Conservation (phyloP, 2,329 filamentous ascomycete species). For the Fusarium keratoplasticum region DNA sequence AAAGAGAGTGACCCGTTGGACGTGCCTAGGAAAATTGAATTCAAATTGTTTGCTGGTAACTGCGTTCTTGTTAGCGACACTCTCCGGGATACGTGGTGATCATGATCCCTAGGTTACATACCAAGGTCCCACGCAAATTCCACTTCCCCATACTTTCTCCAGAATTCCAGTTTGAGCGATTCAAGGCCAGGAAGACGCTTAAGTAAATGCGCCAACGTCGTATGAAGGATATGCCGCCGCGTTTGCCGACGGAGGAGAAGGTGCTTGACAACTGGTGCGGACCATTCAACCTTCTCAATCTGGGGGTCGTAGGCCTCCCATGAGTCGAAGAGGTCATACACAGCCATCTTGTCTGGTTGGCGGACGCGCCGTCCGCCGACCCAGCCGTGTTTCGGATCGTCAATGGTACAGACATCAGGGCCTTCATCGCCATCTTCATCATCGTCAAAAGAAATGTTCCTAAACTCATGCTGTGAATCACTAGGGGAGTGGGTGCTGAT, state of each 20-base stretch:
- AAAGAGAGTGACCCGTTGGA: background rate
- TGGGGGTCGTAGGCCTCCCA: too few species aligned
- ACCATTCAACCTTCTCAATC: too few species aligned
- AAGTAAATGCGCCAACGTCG: constrained; percentile 24
- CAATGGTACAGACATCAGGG: constrained; percentile 12
- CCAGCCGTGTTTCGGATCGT: constrained; percentile 47
- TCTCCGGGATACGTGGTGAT: too few species aligned
- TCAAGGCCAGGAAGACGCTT: constrained; percentile 16
- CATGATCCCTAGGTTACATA: too few species aligned
- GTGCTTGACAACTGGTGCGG: constrained; percentile 46
- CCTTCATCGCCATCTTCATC: constrained; percentile 23
- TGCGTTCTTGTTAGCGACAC: too few species aligned
- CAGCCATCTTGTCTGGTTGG: too few species aligned
- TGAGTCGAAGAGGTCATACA: too few species aligned
- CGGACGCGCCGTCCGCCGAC: constrained; percentile 38
- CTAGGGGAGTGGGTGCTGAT: constrained; percentile 53
- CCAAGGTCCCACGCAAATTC: too few species aligned
- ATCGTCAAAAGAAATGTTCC: constrained; percentile 44
- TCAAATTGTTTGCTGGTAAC: too few species aligned
- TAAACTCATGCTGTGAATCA: constrained; percentile 52
- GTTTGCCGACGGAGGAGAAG: constrained; percentile 53
- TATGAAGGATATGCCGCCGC: too few species aligned
- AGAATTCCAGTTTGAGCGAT: background rate
- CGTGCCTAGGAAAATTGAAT: too few species aligned
- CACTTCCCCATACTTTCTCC: too few species aligned